Base-by-base conservation (phyloP, 805 yeast species). In the Martiniozyma abietophila region DNA sequence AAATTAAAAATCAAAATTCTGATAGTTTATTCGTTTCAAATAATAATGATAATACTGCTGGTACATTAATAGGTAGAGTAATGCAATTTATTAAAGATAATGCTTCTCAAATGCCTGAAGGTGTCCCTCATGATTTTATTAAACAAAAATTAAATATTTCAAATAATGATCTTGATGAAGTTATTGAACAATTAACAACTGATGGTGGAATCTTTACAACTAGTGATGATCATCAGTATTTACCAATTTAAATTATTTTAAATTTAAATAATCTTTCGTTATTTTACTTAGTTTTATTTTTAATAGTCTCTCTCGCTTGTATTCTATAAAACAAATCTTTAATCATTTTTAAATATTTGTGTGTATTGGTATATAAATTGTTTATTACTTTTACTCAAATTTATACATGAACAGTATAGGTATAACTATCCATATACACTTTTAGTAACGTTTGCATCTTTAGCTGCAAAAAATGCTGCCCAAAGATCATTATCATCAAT, bases 181-280 rank as follows among this genome's bases (percentile, higher is more conserved):
- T 64, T 42, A 73, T 83, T 48, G 63, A 62, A 22, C 62, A 63
- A 16, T 62, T 81, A 46, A 67, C 73, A 9, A 86, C 80, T 28
- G 76, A 68, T 38, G 94, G 88, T 24, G 74, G 65, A 45, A 65
- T 80, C 30, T 81, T 78, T 51, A 67, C 71, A 31, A 84, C 86
- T 10, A 70, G 71, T 41, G 85, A 80, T 47, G 89, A 80, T 40
- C 66, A 67, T 35, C 65, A 73, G 18, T 78, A 55, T 48, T 62
- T 77, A 46, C 73, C 77, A 34, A 67, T 74, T 39, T 70, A 51
- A 50, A 16, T 21, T 22, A 24, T 29, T 9, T n/a, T n/a, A n/a
- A n/a, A 20, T 14, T 14, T 18, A 7, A 11, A 15, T 31, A 10
- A 11, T 23, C 19, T 21, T n/a, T 27, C 4, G 20, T 21, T 25